These are phyloP conservation scores for Aspergillus incahuasiensis DNA, from an alignment of 495 filamentous ascomycete genomes.

Conservation along the genomic window DNA sequence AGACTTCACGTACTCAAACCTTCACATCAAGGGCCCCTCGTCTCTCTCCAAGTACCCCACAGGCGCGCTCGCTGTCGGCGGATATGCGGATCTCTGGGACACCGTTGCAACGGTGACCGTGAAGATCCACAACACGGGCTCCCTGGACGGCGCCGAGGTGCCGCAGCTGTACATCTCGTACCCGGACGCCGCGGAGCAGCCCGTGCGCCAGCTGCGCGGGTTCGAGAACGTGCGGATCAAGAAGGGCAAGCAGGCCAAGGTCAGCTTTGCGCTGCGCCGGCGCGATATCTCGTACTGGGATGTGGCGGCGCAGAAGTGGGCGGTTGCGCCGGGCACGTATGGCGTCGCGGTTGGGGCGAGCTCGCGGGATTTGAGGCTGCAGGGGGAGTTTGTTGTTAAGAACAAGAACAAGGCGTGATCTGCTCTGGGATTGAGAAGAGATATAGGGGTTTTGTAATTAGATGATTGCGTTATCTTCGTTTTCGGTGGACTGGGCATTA, in stretches of 20 bases:
- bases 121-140: conserved; percentile 47
- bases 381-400: not conserved
- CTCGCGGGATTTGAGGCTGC: conserved; percentile 6
- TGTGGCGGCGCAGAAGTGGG: conserved; percentile 55
- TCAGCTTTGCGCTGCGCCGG: conserved; percentile 53
- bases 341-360: conserved; percentile 51
- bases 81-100: conserved; percentile 55
- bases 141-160: conserved; percentile 50
- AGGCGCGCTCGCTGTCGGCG: conserved; percentile 47
- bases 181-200: conserved; percentile 34
- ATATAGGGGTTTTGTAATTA: too few species aligned
- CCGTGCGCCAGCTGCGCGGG: conserved; percentile 46
- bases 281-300: conserved; percentile 68
- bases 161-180: conserved; percentile 61
- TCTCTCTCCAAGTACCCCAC: conserved; percentile 6
- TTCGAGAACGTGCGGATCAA: conserved; percentile 55
- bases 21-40: conserved; percentile 24
- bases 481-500: too few species aligned
- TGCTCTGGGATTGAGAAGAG: too few species aligned
- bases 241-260: conserved; percentile 34
- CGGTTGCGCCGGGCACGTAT: conserved; percentile 47
- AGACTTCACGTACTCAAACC: conserved; percentile 18
- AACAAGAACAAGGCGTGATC: not conserved
- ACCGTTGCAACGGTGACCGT: conserved; percentile 43
- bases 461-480: too few species aligned